Percentiles rank a stretch among this genome's conserved stretches.
phyloP scores from a whole-genome alignment of 139 green algal species.

The Closterium sp. region DNA sequence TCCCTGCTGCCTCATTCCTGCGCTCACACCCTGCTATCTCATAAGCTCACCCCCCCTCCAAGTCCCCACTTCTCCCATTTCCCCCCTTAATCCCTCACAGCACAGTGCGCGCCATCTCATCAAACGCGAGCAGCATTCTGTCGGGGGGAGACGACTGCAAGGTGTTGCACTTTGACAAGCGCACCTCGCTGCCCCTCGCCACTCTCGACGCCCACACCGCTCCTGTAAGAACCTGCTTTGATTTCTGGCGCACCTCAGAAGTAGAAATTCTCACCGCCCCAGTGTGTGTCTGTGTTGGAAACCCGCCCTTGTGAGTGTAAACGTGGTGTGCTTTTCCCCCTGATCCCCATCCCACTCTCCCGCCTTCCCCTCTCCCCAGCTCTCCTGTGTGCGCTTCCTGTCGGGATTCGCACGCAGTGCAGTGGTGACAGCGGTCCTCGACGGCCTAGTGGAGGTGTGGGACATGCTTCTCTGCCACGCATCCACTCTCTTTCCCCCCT shows the following conservation, averaged over 20 bases:
- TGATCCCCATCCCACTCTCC: too few species aligned
- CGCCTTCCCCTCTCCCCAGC: neutral
- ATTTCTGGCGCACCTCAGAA: neutral
- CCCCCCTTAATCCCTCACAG: neutral
- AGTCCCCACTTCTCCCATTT: neutral
- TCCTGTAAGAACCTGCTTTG: neutral
- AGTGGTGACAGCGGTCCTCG: neutral
- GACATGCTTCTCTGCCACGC: neutral
- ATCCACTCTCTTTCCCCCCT: too few species aligned
- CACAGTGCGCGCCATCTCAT: neutral
- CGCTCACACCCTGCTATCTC: too few species aligned
- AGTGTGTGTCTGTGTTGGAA: too few species aligned
- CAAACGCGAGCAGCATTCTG: neutral
- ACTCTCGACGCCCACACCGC: neutral
- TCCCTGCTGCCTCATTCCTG: too few species aligned
- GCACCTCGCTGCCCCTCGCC: neutral
- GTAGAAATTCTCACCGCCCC: too few species aligned
- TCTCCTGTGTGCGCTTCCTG: neutral
- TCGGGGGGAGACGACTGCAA: neutral
- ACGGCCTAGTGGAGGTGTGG: neutral
- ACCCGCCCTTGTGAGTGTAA: too few species aligned
- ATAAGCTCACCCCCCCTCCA: too few species aligned
- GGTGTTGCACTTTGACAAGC: conserved; percentile 8
- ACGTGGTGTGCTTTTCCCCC: too few species aligned
- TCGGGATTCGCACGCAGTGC: too few species aligned